Conservation (phyloP, 2,329 filamentous ascomycete genomes). For the Penicillium sp. region DNA sequence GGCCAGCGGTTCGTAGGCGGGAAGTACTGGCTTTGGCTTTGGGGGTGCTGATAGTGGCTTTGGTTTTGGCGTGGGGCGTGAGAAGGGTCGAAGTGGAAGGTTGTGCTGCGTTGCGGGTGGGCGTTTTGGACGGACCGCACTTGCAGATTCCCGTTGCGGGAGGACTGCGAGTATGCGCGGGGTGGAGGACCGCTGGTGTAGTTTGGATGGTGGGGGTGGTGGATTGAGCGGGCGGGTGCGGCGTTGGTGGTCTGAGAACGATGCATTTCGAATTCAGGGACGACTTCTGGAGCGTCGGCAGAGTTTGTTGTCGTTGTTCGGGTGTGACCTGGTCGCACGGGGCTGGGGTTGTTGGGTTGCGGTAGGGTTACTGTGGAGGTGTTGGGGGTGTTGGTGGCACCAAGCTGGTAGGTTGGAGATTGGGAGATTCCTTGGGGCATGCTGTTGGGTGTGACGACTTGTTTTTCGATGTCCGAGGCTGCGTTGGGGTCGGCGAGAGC, state of each 20-base stretch:
- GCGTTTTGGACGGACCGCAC: slow-evolving; percentile 3
- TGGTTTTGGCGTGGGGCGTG: slow-evolving; percentile 29
- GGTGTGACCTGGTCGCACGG: slow-evolving; percentile 3
- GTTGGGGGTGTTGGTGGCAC: background rate
- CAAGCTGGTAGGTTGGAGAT: background rate
- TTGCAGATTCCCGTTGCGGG: slow-evolving; percentile 6
- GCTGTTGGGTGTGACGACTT: slow-evolving; percentile 18
- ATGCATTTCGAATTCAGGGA: slow-evolving; percentile 25
- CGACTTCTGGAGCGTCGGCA: slow-evolving; percentile 38
- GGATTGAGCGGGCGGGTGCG: slow-evolving; percentile 18
- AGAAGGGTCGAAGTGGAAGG: slow-evolving; percentile 30
- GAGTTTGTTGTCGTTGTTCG: slow-evolving; percentile 36
- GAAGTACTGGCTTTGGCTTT: slow-evolving; percentile 11
- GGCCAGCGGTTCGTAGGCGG: slow-evolving; percentile 19
- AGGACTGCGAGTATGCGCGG: slow-evolving; percentile 20
- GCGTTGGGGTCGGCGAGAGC: slow-evolving; percentile 33
- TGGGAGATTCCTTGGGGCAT: slow-evolving; percentile 7
- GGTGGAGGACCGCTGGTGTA: slow-evolving; percentile 21
- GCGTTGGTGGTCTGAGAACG: slow-evolving; percentile 26
- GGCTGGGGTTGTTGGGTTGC: background rate
- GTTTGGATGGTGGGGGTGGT: slow-evolving; percentile 31
- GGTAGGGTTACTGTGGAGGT: slow-evolving; percentile 2
- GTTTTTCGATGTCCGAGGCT: slow-evolving; percentile 31
- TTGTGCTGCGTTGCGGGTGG: slow-evolving; percentile 17
- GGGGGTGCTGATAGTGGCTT: slow-evolving; percentile 9